Evolutionary conservation across 768 basidiomycete genomes (phyloP).

Genomic region (Lactarius deliciosus): DNA sequence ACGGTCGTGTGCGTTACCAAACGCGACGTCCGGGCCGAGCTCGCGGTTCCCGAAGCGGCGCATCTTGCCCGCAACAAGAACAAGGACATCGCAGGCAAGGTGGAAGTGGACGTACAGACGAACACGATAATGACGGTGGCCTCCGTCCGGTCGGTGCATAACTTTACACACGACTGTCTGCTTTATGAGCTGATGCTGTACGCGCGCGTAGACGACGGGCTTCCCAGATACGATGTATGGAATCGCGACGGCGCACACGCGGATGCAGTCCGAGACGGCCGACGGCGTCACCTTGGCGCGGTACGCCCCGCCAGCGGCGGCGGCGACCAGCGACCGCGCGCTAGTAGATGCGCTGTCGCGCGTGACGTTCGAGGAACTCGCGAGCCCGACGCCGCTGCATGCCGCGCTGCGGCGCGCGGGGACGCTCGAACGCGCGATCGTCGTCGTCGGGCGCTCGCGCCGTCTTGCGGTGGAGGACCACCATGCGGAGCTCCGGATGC

Average conservation of each 20-base stretch:
- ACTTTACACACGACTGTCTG: too few relatives aligned
- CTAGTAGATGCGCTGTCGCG: conserved; percentile 47
- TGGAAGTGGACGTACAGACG: conserved; percentile 27
- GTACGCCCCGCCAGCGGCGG: conserved; percentile 46
- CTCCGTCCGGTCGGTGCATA: conserved; percentile 43
- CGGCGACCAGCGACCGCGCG: conserved; percentile 12
- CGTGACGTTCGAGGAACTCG: conserved; percentile 59
- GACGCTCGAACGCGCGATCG: conserved; percentile 45
- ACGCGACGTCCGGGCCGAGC: conserved; percentile 38
- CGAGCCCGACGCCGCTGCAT: conserved; percentile 60
- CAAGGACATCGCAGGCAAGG: conserved; percentile 9
- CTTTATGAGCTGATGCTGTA: too few relatives aligned
- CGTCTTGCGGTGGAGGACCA: conserved; percentile 74
- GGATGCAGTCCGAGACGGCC: conserved; percentile 78
- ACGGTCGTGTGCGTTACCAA: conserved; percentile 70
- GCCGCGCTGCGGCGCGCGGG: conserved; percentile 48
- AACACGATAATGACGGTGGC: conserved; percentile 41
- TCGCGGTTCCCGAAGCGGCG: conserved; percentile 26
- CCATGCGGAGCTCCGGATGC: conserved; percentile 60
- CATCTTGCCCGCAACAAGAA: conserved; percentile 31
- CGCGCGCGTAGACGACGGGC: conserved; percentile 33
- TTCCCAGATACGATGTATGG: conserved; percentile 74
- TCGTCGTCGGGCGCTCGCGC: conserved; percentile 73
- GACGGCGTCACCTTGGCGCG: conserved; percentile 75
- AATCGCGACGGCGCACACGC: conserved; percentile 57